Base-by-base conservation (phyloP, 2,329 filamentous ascomycete genomes). In the Penicillium aurantiogriseum region DNA sequence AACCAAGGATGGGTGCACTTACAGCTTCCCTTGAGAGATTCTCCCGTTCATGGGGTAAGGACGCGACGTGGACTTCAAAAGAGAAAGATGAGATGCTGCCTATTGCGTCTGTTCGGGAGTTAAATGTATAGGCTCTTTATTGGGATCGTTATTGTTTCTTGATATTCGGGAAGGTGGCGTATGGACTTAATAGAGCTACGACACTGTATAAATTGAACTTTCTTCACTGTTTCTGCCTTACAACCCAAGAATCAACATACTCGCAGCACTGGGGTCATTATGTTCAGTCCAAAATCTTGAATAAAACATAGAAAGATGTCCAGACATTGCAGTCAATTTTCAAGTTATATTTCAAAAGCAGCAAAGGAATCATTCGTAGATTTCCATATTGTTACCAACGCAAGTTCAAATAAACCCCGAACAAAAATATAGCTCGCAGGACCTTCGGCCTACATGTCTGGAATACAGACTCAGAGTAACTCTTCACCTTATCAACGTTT, bases 1-100 rank as follows among this genome's bases (percentile, higher is more conserved):
- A 85, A 65, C 81, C 82, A 0, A 79, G 77, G 65, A 83, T 74
- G 58, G 72, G 64, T 23, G 58, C 56, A n/a, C 63, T 65, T 8
- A 71, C 70, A 4, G 56, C 45, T 25, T 45, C 40, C 17, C 62
- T 69, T n/a, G 70, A 72, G 46, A 58, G 43, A n/a, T 61, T 68
- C 43, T 60, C 65, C 6, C 60, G 60, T n/a, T 63, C 58, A 31
- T 67, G 62, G 62, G 63, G 62, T 15, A 42, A 42, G 36, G 29
- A 10, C 21, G 8, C 17, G 36, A 31, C 5, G 21, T 42, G 52
- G 52, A 25, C 44, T 35, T 21, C 21, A 7, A 36, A 56, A 23
- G 33, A 45, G 7, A 55, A 59, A 7, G 49, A 23, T 17, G 31
- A 38, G 6, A 21, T 42, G 23, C 7, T 53, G 27, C 40, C 51